phyloP scores from a whole-genome alignment of 257 asterid species.

The Apocynum venetum region DNA sequence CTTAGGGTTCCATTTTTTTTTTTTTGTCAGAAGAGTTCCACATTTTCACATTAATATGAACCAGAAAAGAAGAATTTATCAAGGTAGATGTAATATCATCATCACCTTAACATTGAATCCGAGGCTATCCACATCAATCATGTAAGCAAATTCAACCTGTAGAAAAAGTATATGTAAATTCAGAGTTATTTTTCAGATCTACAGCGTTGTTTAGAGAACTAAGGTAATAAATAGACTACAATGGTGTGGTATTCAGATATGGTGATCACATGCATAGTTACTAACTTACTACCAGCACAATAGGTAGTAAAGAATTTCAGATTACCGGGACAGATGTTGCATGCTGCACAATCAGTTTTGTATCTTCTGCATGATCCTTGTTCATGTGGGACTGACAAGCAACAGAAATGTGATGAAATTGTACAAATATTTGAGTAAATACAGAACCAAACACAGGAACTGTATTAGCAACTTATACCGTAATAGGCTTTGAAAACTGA shows the following conservation, averaged over 20 bases:
- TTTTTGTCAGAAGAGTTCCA: background rate
- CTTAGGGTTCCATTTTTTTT: background rate
- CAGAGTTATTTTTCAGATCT: background rate
- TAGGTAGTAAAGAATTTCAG: background rate
- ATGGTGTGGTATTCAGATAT: background rate
- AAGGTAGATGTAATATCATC: conserved; percentile 5
- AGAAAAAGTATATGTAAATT: conserved; percentile 11
- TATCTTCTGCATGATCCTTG: conserved; percentile 84
- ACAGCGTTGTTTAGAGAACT: background rate
- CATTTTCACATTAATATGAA: background rate
- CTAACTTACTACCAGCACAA: background rate
- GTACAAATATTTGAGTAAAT: conserved; percentile 2
- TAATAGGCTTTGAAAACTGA: conserved; percentile 82
- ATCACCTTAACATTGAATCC: conserved; percentile 90
- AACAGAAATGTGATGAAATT: conserved; percentile 9
- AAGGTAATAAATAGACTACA: background rate
- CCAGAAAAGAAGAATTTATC: background rate
- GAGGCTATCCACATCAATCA: conserved; percentile 84
- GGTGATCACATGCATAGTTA: background rate
- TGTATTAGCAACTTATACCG: conserved; percentile 41
- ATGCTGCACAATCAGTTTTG: conserved; percentile 81
- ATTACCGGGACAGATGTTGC: conserved; percentile 80
- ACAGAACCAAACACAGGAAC: background rate
- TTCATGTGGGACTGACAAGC: conserved; percentile 88
- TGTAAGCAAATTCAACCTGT: conserved; percentile 82